Evolutionary conservation across 305 asterid genomes (phyloP), one percentile per base, ranked within the genome.

Genomic region (Rubia balearica): DNA sequence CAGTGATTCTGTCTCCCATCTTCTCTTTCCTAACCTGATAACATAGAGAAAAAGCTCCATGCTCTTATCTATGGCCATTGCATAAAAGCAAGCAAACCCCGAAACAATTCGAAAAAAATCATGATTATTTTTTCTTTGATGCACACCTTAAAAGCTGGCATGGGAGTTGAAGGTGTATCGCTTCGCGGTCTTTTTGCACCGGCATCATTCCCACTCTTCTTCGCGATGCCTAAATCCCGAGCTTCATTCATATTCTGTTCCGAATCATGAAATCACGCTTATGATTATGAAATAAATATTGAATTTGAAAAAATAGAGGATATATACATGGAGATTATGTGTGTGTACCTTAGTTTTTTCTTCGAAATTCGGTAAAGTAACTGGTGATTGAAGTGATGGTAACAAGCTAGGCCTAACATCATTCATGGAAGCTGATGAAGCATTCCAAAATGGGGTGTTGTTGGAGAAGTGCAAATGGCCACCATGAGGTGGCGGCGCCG

Each of bases 1-100:
- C 96, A 80, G 97, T 93, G 89, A 93, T 91, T 93, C 98, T 91
- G 97, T 93, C 98, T 83, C 98, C 98, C 97, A 93, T 88, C 87
- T 90, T 93, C 88, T 93, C 98, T 86, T 93, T 93, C 85, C 94
- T 88, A 81, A 85, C 98, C 98, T 93, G 79, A 76, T 60, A 64
- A n/a, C 24, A n/a, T 19, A 76, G 72, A 75, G 75, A 77, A 74
- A 69, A 88, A 74, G 27, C 69, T 63, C 61, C 60, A 83, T 78
- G 75, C 78, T 74, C 76, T 76, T 74, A 69, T 69, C 40, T 59
- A 71, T 71, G 45, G 60, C 65, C 70, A 60, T 73, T 1, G 48
- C 5, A 4, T 8, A 36, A 61, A 61, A 36, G 14, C 21, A 51
- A 51, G 24, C 59, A 51, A 48, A 48, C 55, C 19, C 7, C 56